Percentiles rank a stretch among this genome's conserved stretches.
These are phyloP conservation scores for Dothideomycetes sp. DNA, from an alignment of 2,329 filamentous ascomycete genomes.

Conservation along the genomic window DNA sequence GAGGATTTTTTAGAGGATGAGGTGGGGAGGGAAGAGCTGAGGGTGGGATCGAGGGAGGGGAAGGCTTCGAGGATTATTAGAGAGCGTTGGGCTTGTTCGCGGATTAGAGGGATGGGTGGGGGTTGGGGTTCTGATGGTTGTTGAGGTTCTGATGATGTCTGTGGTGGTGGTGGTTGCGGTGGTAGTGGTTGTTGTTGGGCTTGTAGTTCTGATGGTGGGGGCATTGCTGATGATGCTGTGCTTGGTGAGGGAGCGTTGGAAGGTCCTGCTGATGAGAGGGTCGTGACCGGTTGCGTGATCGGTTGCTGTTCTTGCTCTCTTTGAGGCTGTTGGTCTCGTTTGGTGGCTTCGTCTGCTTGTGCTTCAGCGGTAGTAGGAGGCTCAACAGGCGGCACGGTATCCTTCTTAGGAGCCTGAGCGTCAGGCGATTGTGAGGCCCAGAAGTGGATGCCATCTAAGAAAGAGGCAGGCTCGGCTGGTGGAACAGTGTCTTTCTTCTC, in stretches of 20 bases:
- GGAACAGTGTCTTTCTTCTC: constrained; percentile 22
- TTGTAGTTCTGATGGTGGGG: constrained; percentile 4
- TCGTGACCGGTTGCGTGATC: neutral
- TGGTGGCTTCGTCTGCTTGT: neutral
- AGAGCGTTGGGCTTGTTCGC: constrained; percentile 26
- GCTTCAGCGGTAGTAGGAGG: neutral
- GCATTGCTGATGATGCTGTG: constrained; percentile 8
- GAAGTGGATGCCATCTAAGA: constrained; percentile 31
- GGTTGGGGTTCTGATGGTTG: constrained; percentile 17
- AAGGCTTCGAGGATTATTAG: constrained; percentile 28
- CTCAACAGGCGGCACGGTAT: constrained; percentile 5
- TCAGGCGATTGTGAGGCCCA: constrained; percentile 21
- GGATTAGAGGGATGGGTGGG: constrained; percentile 20
- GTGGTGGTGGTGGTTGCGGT: constrained; percentile 13
- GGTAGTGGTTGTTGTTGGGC: constrained; percentile 12
- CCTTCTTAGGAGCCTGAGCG: constrained; percentile 5
- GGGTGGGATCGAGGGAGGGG: constrained; percentile 24
- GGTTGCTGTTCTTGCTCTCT: neutral
- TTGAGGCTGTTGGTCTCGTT: constrained; percentile 18
- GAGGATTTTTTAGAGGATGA: constrained; percentile 3
- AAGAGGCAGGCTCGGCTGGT: constrained; percentile 26
- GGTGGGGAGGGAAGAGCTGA: neutral
- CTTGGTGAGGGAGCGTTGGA: no score
- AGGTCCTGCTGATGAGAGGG: constrained; percentile 15
- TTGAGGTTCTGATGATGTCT: constrained; percentile 3